phyloP scores from a whole-genome alignment of 2,329 filamentous ascomycete species.

The Hypoxylon sp. region DNA sequence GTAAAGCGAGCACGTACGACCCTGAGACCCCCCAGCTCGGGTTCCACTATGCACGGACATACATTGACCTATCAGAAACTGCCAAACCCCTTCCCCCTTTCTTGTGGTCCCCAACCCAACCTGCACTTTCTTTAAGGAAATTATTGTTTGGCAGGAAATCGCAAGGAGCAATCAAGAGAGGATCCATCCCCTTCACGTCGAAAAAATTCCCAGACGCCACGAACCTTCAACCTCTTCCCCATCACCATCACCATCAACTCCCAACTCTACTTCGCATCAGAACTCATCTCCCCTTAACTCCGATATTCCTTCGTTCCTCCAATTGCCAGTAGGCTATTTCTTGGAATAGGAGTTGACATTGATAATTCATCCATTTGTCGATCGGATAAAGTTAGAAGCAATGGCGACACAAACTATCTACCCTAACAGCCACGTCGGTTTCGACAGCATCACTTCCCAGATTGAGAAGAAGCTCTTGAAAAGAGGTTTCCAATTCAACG shows the following conservation, averaged over 20 bases:
- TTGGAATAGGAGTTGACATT: slow-evolving; percentile 56
- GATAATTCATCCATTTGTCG: slow-evolving; percentile 51
- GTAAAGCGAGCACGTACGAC: slow-evolving; percentile 37
- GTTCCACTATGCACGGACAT: slow-evolving; percentile 44
- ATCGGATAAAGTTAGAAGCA: slow-evolving; percentile 56
- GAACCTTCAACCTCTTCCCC: slow-evolving; percentile 38
- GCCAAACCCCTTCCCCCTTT: slow-evolving; percentile 51
- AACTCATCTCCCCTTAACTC: slow-evolving; percentile 36
- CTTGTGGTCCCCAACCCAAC: slow-evolving; percentile 40
- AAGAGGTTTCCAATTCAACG: slow-evolving; percentile 99
- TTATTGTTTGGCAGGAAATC: slow-evolving; percentile 62
- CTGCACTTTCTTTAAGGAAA: slow-evolving; percentile 59
- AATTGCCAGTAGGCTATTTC: slow-evolving; percentile 56
- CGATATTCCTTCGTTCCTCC: slow-evolving; percentile 49
- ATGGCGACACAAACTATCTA: slow-evolving; percentile 82
- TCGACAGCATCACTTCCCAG: slow-evolving; percentile 99
- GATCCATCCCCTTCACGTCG: slow-evolving; percentile 51
- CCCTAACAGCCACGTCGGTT: slow-evolving; percentile 98
- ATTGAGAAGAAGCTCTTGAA: slow-evolving; percentile 99
- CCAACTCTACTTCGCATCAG: slow-evolving; percentile 31
- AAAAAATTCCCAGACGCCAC: slow-evolving; percentile 48
- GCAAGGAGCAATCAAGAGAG: slow-evolving; percentile 54
- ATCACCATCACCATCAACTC: slow-evolving; percentile 44
- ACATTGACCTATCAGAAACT: slow-evolving; percentile 49
- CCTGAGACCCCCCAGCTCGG: slow-evolving; percentile 38